A percentile compares a stretch with the other conserved stretches of the same genome.
These are phyloP conservation scores for Cladobotryum mycophilum DNA, from an alignment of 2,329 filamentous ascomycete species.

Conservation along the genomic window DNA sequence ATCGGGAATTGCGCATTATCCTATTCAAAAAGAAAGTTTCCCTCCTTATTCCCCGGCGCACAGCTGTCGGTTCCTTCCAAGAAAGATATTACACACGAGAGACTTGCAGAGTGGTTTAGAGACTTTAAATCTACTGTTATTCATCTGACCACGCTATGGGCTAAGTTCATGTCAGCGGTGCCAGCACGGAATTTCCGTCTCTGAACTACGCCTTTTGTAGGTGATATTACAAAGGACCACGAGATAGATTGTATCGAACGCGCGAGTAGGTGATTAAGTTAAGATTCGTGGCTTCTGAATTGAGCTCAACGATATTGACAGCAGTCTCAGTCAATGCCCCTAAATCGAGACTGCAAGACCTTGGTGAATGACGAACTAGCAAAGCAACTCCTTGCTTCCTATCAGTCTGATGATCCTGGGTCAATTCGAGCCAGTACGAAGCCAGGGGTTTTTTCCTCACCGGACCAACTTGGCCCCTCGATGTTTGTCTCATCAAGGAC, in stretches of 20 bases:
- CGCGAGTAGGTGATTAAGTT: constrained; percentile 83
- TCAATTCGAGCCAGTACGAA: constrained; percentile 20
- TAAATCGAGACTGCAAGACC: constrained; percentile 81
- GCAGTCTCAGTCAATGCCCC: constrained; percentile 64
- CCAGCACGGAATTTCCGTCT: constrained; percentile 67
- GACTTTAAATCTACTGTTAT: constrained; percentile 69
- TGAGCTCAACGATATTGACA: constrained; percentile 90
- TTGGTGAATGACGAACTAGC: constrained; percentile 71
- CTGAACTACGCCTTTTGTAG: constrained; percentile 82
- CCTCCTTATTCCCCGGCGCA: constrained; percentile 80
- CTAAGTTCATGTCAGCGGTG: constrained; percentile 84
- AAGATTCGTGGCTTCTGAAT: constrained; percentile 96
- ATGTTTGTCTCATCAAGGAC: constrained; percentile 71
- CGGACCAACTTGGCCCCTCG: constrained; percentile 54
- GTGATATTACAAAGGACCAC: constrained; percentile 76
- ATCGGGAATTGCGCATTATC: constrained; percentile 75
- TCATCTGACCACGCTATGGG: constrained; percentile 94
- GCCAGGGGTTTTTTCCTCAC: constrained; percentile 48
- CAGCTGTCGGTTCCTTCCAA: constrained; percentile 70
- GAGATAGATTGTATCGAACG: constrained; percentile 80
- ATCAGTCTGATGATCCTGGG: constrained; percentile 31
- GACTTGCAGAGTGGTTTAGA: constrained; percentile 79
- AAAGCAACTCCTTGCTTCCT: too few species aligned
- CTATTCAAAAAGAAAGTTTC: constrained; percentile 69
- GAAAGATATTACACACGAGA: constrained; percentile 83